phyloP scores from a whole-genome alignment of 2,329 filamentous ascomycete genomes.

The Fusarium staphyleae region DNA sequence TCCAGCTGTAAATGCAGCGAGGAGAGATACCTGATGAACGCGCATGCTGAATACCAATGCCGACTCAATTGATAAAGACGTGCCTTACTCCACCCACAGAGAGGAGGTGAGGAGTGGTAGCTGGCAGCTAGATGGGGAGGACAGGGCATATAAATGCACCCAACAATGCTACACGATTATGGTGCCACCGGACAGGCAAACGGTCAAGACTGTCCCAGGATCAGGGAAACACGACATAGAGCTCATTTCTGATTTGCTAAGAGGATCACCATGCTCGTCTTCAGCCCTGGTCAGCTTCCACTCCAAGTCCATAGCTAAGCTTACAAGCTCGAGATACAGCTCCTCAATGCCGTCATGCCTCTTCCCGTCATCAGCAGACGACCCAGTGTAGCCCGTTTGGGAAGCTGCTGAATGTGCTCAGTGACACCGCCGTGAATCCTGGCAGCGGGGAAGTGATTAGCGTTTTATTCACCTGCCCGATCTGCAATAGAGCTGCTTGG shows the following conservation, averaged over 20 bases:
- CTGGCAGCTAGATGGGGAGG: slow-evolving; percentile 4
- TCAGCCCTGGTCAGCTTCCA: slow-evolving; percentile 17
- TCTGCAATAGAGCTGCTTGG: slow-evolving; percentile 24
- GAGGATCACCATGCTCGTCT: slow-evolving; percentile 5
- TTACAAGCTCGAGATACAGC: slow-evolving; percentile 25
- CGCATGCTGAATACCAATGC: slow-evolving; percentile 21
- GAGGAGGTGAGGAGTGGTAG: slow-evolving; percentile 1
- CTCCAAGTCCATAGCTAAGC: slow-evolving; percentile 26
- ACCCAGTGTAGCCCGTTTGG: slow-evolving; percentile 22
- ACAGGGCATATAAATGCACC: slow-evolving; percentile 30
- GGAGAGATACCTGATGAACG: slow-evolving; percentile 17
- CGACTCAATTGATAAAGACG: neutral
- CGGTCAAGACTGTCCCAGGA: slow-evolving; percentile 4
- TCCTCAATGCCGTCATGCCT: slow-evolving; percentile 33
- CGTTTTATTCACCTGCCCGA: slow-evolving; percentile 24
- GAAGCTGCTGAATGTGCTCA: slow-evolving; percentile 13
- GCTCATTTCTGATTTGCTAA: slow-evolving; percentile 18
- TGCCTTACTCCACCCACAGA: neutral
- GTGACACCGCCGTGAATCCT: slow-evolving; percentile 6
- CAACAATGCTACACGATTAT: slow-evolving; percentile 18
- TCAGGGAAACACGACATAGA: neutral
- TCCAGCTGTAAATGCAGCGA: slow-evolving; percentile 34
- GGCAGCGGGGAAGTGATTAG: slow-evolving; percentile 18
- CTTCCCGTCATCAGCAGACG: neutral
- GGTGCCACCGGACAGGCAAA: slow-evolving; percentile 19